These are phyloP conservation scores for Lomentospora prolificans DNA, from an alignment of 2,329 filamentous ascomycete genomes.

Conservation along the genomic window DNA sequence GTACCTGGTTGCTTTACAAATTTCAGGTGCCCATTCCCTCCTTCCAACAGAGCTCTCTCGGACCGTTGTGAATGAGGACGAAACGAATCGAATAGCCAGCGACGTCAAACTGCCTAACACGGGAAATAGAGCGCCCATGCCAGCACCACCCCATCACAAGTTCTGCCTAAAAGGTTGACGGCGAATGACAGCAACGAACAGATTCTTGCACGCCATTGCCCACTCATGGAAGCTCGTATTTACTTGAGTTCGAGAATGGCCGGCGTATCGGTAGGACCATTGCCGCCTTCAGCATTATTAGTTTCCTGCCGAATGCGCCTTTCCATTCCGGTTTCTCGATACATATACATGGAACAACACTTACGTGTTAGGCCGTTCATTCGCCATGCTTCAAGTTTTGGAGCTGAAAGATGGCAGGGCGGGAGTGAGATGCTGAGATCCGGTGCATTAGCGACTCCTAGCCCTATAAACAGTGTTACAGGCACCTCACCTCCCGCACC, in stretches of 20 bases:
- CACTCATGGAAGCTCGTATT: too few relatives aligned
- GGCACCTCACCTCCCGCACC: not conserved
- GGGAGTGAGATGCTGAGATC: constrained; percentile 1
- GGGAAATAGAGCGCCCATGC: too few relatives aligned
- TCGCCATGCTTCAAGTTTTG: not conserved
- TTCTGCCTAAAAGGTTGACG: not conserved
- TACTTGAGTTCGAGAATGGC: too few relatives aligned
- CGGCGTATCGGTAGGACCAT: too few relatives aligned
- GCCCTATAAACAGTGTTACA: not conserved
- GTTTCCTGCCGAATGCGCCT: not conserved
- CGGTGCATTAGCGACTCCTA: constrained; percentile 7
- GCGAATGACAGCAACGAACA: not conserved
- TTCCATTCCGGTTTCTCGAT: not conserved
- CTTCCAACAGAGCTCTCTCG: not conserved
- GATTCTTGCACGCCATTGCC: too few relatives aligned
- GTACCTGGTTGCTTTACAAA: not conserved
- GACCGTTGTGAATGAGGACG: not conserved
- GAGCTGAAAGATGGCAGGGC: not conserved
- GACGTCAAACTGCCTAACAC: too few relatives aligned
- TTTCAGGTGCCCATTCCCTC: too few relatives aligned
- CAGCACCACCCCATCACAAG: not conserved
- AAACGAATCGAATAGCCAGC: not conserved
- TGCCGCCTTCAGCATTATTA: not conserved
- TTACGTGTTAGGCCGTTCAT: not conserved
- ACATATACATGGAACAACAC: not conserved